Conservation (phyloP, 768 basidiomycete genomes). For the Termitomyces sp. region DNA sequence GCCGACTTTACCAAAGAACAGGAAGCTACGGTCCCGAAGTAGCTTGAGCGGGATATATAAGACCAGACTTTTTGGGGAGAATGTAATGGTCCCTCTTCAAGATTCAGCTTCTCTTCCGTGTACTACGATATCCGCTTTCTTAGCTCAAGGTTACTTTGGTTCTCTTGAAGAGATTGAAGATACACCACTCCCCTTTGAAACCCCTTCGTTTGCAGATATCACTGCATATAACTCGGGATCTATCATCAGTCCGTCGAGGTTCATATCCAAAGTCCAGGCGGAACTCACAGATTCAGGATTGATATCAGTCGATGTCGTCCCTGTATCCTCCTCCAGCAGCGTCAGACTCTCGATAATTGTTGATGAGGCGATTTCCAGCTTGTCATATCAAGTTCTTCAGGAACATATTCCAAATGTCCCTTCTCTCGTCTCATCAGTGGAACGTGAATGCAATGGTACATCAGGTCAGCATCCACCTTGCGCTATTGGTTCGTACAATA, state of each 20-base stretch:
- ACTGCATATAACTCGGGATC: slow-evolving; percentile 8
- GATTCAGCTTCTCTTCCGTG: background rate
- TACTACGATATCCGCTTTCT: background rate
- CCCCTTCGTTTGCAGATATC: slow-evolving; percentile 5
- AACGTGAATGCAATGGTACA: background rate
- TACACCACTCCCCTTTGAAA: slow-evolving; percentile 3
- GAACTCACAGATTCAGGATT: background rate
- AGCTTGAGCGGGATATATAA: background rate
- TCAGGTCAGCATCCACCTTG: background rate
- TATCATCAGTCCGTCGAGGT: background rate
- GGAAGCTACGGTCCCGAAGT: background rate
- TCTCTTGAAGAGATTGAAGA: slow-evolving; percentile 5
- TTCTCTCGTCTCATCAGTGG: background rate
- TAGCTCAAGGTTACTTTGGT: background rate
- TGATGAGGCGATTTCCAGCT: background rate
- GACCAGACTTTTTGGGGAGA: background rate
- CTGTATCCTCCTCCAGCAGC: background rate
- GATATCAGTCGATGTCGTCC: background rate
- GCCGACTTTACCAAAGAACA: background rate
- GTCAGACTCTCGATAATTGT: background rate
- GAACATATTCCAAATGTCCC: background rate
- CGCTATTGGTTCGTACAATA: slow-evolving; percentile 7
- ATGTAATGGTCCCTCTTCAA: background rate
- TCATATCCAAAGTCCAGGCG: background rate
- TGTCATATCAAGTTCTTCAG: background rate